These are phyloP conservation scores for Tilletia walkeri DNA, from an alignment of 1,284 basidiomycete species.

Conservation along the genomic window DNA sequence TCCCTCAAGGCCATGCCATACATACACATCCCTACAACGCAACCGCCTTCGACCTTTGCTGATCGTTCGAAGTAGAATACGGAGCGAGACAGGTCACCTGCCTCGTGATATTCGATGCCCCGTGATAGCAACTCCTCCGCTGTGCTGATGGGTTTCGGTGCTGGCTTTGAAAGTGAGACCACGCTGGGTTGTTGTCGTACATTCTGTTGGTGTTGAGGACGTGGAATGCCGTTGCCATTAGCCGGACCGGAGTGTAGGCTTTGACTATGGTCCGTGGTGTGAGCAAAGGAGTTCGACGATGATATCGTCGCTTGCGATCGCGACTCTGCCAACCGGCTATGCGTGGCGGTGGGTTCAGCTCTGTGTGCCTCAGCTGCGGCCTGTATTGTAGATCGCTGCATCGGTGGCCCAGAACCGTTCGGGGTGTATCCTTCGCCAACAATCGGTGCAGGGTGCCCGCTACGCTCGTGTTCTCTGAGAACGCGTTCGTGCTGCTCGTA, in stretches of 20 bases:
- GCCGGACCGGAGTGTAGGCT: not conserved
- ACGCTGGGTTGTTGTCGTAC: not conserved
- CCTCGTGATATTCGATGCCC: constrained; percentile 78
- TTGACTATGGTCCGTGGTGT: not conserved
- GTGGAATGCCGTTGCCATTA: not conserved
- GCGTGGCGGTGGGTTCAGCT: not conserved
- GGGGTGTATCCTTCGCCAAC: no score
- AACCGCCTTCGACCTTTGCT: constrained; percentile 73
- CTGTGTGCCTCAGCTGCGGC: not conserved
- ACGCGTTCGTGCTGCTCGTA: not conserved
- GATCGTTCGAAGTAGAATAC: constrained; percentile 76
- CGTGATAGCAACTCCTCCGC: constrained; percentile 46
- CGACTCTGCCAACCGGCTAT: not conserved
- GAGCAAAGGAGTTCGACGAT: not conserved
- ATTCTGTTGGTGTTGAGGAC: not conserved
- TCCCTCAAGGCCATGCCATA: constrained; percentile 82
- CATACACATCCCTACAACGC: constrained; percentile 86
- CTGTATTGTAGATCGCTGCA: not conserved
- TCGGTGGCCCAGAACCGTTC: no score
- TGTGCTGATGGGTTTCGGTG: constrained; percentile 12
- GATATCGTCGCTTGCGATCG: not conserved
- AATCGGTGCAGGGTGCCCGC: not conserved
- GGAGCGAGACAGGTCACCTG: constrained; percentile 70
- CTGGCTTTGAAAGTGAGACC: not conserved
- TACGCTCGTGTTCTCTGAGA: not conserved